Base-by-base conservation (phyloP, 768 basidiomycete genomes). In the Pleurotus eryngii region DNA sequence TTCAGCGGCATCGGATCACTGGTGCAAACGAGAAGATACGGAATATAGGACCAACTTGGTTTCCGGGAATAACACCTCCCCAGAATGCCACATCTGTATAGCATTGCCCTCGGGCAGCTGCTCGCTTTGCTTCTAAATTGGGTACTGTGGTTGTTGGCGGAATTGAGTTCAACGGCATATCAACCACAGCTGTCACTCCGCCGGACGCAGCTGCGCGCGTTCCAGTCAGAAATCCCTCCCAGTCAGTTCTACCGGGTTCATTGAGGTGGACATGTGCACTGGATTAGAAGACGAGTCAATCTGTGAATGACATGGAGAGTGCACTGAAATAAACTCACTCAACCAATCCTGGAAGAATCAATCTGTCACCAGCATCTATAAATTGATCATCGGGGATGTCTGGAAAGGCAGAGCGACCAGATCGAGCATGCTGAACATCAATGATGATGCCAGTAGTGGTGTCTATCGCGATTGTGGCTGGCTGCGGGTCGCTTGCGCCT, bases 91-190 rank as follows among this genome's bases (percentile, higher is more conserved):
- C 84, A 68, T 96, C 92, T 8, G 83, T 82, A 70, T 82, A 83
- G 64, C 87, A 90, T 65, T 94, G 87, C 2, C 83, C 84, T 49
- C 70, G 64, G 2, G 96, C 92, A 1, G 87, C 90, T 9, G 69
- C 66, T 4, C 84, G 80, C 75, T 98, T 98, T 24, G 74, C 64
- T 46, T 83, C 72, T 7, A 98, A 78, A 66, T 96, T 85, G 4
- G 73, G 74, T 6, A 93, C 81, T 0, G 92, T 95, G 1, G 93
- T 95, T 0, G 97, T 98, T 0, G 97, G 94, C 1, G 96, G 96
- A 55, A 98, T 91, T 2, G 95, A 96, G 71, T 99, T 98, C 55
- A 99, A 77, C 2, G 96, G 97, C 96, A 98, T 99, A 73, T 98
- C 97, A 30, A 98, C 87, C 18, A 98, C 76, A 5, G 93, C 92